Evolutionary conservation across 2,329 filamentous ascomycete species (phyloP).

Genomic region (Trichophyton simii): DNA sequence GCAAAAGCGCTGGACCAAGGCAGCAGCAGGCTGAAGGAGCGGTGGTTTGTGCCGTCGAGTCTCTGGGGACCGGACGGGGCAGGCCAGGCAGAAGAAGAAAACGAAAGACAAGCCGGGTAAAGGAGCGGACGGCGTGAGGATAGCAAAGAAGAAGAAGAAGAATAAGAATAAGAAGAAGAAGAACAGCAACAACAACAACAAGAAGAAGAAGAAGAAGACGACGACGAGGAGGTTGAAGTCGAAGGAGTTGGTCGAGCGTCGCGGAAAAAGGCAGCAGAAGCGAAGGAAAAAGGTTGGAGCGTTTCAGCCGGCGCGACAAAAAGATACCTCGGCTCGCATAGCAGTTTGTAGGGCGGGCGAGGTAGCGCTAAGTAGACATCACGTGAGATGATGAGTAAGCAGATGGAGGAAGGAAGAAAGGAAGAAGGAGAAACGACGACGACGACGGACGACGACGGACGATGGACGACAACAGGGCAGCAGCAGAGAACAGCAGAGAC

Average conservation of each 20-base stretch:
- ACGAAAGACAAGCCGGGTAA: slow-evolving; percentile 31
- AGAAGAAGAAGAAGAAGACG: slow-evolving; percentile 11
- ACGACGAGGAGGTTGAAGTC: slow-evolving; percentile 5
- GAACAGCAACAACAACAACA: slow-evolving; percentile 14
- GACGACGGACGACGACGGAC: too few species aligned
- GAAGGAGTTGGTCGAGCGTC: not conserved
- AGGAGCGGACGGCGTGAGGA: slow-evolving; percentile 39
- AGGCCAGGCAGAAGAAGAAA: slow-evolving; percentile 6
- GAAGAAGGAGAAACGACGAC: not conserved
- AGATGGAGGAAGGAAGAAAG: not conserved
- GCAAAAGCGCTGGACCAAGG: slow-evolving; percentile 14
- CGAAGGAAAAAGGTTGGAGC: not conserved
- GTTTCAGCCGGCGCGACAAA: not conserved
- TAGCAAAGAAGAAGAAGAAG: slow-evolving; percentile 16
- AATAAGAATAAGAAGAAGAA: slow-evolving; percentile 17
- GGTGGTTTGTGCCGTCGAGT: not conserved
- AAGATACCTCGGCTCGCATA: not conserved
- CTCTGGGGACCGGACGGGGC: not conserved
- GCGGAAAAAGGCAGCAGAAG: not conserved
- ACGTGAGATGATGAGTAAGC: too few species aligned
- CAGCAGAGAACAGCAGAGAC: too few species aligned
- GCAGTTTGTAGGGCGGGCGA: too few species aligned
- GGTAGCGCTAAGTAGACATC: too few species aligned
- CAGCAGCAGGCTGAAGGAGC: slow-evolving; percentile 10
- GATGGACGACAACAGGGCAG: too few species aligned